These are phyloP conservation scores for Penicillium glabrum DNA, from an alignment of 2,329 filamentous ascomycete species.

Conservation along the genomic window DNA sequence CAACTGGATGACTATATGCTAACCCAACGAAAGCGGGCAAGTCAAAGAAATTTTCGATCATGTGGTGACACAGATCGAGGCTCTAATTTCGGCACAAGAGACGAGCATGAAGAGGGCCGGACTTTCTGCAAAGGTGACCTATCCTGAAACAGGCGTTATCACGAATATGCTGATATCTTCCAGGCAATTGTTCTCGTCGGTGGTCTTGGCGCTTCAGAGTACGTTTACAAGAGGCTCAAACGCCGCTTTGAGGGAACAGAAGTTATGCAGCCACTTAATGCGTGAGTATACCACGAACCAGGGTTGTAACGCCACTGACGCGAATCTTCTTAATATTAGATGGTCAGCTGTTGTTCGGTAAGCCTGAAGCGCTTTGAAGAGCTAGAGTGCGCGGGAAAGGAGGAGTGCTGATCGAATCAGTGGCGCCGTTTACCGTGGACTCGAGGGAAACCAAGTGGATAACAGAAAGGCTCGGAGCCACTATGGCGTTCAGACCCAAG, in stretches of 20 bases:
- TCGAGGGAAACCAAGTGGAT: slow-evolving; percentile 24
- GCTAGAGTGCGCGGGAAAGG: neutral
- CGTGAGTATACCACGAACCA: slow-evolving; percentile 16
- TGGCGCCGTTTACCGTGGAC: slow-evolving; percentile 25
- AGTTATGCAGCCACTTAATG: slow-evolving; percentile 34
- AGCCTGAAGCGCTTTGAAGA: neutral
- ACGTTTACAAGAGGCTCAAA: slow-evolving; percentile 33
- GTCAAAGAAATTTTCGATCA: slow-evolving; percentile 30
- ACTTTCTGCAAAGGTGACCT: slow-evolving; percentile 5
- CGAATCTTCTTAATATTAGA: slow-evolving; percentile 3
- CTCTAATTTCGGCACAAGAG: slow-evolving; percentile 24
- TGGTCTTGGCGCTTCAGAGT: slow-evolving; percentile 39
- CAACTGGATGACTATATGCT: fast-evolving
- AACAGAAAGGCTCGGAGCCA: slow-evolving; percentile 19
- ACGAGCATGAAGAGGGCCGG: slow-evolving; percentile 1
- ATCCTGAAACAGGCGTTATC: neutral
- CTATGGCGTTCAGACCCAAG: slow-evolving; percentile 9
- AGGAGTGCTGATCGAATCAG: slow-evolving; percentile 5
- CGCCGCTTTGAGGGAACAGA: slow-evolving; percentile 21
- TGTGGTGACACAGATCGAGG: slow-evolving; percentile 25
- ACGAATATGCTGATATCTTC: neutral
- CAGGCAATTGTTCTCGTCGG: slow-evolving; percentile 40
- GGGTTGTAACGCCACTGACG: neutral
- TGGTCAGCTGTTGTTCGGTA: slow-evolving; percentile 30
- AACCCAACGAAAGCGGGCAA: slow-evolving; percentile 11